A percentile compares a stretch with the other conserved stretches of the same genome.
These are phyloP conservation scores for Penicillium sp. DNA, from an alignment of 2,329 filamentous ascomycete species.

Conservation along the genomic window DNA sequence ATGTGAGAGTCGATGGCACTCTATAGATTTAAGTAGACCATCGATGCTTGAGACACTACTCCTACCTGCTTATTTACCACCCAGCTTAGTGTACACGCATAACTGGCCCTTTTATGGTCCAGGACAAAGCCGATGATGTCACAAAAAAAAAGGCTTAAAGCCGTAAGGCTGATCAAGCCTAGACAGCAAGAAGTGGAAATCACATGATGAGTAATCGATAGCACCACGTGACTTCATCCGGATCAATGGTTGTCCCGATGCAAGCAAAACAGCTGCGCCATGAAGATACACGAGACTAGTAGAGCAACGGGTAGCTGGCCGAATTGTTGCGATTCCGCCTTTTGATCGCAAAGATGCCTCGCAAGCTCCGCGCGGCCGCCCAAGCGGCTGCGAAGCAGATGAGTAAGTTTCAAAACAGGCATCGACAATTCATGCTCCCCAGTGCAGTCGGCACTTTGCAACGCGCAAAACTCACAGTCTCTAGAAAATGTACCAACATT, in stretches of 20 bases:
- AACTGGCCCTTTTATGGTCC: too few relatives aligned
- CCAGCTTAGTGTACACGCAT: too few relatives aligned
- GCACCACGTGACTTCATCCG: background rate
- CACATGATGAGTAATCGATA: background rate
- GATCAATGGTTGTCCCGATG: conserved; percentile 8
- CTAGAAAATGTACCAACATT: conserved; percentile 39
- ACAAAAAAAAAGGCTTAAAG: too few relatives aligned
- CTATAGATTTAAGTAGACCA: too few relatives aligned
- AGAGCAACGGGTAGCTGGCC: conserved; percentile 5
- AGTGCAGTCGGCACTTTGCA: background rate
- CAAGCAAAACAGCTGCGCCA: conserved; percentile 15
- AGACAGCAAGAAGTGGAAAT: too few relatives aligned
- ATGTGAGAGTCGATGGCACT: too few relatives aligned
- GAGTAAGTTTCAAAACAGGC: conserved; percentile 26
- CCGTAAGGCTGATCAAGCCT: too few relatives aligned
- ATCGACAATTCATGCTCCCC: too few relatives aligned
- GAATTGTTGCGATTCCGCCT: conserved; percentile 3
- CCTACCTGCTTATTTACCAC: too few relatives aligned
- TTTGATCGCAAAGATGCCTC: conserved; percentile 32
- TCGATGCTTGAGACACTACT: too few relatives aligned
- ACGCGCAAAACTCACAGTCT: conserved; percentile 17
- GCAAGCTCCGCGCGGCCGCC: conserved; percentile 42
- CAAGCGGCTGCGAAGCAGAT: conserved; percentile 44
- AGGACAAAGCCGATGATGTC: too few relatives aligned
- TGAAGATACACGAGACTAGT: background rate